phyloP scores from a whole-genome alignment of 2,329 filamentous ascomycete species.

The Hypomyces perniciosus region DNA sequence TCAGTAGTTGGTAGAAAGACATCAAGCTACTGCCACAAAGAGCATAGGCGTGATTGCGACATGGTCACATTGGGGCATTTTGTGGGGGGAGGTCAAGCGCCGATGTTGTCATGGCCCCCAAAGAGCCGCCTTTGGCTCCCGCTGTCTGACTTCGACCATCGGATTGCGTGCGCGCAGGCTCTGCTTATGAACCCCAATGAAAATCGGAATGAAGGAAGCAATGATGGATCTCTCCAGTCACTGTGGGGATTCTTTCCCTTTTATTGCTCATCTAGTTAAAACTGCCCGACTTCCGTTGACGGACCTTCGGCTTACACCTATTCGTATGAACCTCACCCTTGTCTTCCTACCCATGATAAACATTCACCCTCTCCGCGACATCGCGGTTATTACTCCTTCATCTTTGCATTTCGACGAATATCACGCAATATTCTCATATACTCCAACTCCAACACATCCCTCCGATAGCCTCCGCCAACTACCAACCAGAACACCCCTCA shows the following conservation, averaged over 20 bases:
- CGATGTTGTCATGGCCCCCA: neutral
- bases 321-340: too few relatives aligned
- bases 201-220: too few relatives aligned
- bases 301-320: slow-evolving; percentile 3
- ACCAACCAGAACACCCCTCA: slow-evolving; percentile 2
- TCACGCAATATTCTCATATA: neutral
- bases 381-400: too few relatives aligned
- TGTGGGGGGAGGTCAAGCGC: slow-evolving; percentile 4
- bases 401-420: neutral
- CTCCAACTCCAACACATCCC: too few relatives aligned
- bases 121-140: too few relatives aligned
- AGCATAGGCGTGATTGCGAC: slow-evolving; percentile 9
- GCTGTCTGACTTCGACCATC: too few relatives aligned
- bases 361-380: too few relatives aligned
- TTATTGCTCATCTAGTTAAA: neutral
- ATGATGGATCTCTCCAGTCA: neutral
- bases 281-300: slow-evolving; percentile 2
- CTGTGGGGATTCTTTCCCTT: neutral
- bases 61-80: slow-evolving; percentile 9
- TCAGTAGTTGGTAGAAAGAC: too few relatives aligned
- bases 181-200: too few relatives aligned
- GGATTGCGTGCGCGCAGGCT: too few relatives aligned
- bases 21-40: neutral
- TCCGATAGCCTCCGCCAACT: neutral
- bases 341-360: too few relatives aligned